Percentiles rank a stretch among this genome's conserved stretches.
Evolutionary conservation across 805 yeast genomes (phyloP).

Genomic region (Ogataea pilisensis): DNA sequence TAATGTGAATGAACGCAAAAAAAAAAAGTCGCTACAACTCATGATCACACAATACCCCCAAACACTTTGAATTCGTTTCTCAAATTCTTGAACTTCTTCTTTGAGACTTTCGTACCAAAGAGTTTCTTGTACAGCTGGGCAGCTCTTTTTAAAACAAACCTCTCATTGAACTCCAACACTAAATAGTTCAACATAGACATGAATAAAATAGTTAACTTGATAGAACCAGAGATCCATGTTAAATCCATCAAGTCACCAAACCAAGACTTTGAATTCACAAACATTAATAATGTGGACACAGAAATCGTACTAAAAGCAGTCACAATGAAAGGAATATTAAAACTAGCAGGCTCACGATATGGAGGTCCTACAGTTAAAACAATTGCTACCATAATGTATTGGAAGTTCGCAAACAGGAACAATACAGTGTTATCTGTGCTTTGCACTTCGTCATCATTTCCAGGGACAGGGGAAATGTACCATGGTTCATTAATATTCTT

Average conservation of each 20-base stretch:
- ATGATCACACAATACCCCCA: conserved; percentile 1
- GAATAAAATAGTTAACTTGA: conserved; percentile 48
- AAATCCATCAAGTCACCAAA: conserved; percentile 73
- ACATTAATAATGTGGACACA: conserved; percentile 53
- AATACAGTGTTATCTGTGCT: conserved; percentile 87
- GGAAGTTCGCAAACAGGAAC: conserved; percentile 79
- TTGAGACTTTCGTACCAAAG: conserved; percentile 27
- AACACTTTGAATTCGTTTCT: conserved; percentile 23
- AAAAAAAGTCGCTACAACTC: too few relatives aligned
- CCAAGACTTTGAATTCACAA: conserved; percentile 44
- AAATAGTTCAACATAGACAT: conserved; percentile 48
- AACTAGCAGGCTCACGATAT: conserved; percentile 69
- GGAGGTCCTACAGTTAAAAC: conserved; percentile 93
- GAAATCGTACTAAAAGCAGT: conserved; percentile 51
- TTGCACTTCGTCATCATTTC: conserved; percentile 75
- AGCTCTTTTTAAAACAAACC: conserved; percentile 37
- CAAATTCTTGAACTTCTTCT: conserved; percentile 37
- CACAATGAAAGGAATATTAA: conserved; percentile 66
- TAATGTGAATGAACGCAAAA: too few relatives aligned
- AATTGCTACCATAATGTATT: conserved; percentile 79
- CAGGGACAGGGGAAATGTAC: conserved; percentile 80
- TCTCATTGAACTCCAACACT: conserved; percentile 43
- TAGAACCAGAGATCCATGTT: conserved; percentile 49
- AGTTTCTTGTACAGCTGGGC: conserved; percentile 37
- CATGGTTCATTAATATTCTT: conserved; percentile 49